These are phyloP conservation scores for Gossypium schwendimanii DNA, from an alignment of 441 rosid species.

Conservation along the genomic window DNA sequence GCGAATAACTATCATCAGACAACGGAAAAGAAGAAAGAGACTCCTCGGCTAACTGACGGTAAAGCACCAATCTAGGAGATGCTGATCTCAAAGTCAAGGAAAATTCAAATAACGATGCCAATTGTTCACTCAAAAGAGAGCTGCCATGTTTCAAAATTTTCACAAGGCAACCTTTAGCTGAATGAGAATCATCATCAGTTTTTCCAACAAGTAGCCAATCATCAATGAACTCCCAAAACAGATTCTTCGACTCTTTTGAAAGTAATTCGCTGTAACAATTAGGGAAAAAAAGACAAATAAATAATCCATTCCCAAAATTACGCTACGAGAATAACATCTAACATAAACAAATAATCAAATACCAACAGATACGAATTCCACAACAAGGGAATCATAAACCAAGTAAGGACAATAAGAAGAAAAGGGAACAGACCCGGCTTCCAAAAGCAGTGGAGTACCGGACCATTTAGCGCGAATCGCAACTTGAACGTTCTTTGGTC, in stretches of 20 bases:
- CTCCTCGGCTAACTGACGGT: slow-evolving; percentile 88
- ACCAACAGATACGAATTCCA: not conserved
- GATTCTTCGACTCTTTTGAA: slow-evolving; percentile 73
- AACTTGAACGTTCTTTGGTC: slow-evolving; percentile 88
- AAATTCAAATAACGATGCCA: slow-evolving; percentile 77
- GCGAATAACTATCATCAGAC: slow-evolving; percentile 44
- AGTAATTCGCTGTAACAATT: slow-evolving; percentile 62
- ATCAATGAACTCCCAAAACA: slow-evolving; percentile 84
- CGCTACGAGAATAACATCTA: not conserved
- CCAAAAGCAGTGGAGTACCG: slow-evolving; percentile 92
- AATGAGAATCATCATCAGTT: slow-evolving; percentile 39
- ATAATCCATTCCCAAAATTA: not conserved
- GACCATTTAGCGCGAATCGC: slow-evolving; percentile 93
- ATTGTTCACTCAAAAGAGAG: slow-evolving; percentile 46
- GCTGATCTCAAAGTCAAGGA: slow-evolving; percentile 86
- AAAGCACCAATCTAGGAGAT: slow-evolving; percentile 87
- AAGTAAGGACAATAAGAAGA: not conserved
- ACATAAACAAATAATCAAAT: not conserved
- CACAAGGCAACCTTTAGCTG: slow-evolving; percentile 77
- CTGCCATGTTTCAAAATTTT: slow-evolving; percentile 54
- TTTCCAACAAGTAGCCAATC: slow-evolving; percentile 55
- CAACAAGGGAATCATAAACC: not conserved
- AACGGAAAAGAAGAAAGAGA: slow-evolving; percentile 89
- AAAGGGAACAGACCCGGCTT: slow-evolving; percentile 64
- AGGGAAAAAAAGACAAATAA: not conserved